Conservation (phyloP, 768 basidiomycete species). For the Termitomyces sp. region DNA sequence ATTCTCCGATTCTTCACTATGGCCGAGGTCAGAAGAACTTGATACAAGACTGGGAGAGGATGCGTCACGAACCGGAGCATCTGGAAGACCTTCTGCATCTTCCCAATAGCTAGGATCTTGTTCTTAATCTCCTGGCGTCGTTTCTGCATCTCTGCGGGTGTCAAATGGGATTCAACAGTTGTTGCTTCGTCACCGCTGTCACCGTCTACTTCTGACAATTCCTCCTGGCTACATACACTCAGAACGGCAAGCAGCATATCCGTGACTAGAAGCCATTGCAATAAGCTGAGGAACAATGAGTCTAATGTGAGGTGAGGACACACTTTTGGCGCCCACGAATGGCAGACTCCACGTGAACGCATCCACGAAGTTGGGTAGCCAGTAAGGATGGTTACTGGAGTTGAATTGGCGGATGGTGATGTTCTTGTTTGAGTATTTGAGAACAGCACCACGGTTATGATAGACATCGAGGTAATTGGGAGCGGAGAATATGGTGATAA, state of each 20-base stretch:
- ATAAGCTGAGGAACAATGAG: neutral
- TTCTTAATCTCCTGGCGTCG: slow-evolving; percentile 82
- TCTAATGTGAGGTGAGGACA: slow-evolving; percentile 18
- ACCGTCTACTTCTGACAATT: slow-evolving; percentile 61
- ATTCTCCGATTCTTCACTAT: slow-evolving; percentile 76
- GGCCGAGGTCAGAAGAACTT: neutral
- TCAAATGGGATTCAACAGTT: slow-evolving; percentile 21
- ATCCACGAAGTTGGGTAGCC: slow-evolving; percentile 97
- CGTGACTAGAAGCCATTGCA: slow-evolving; percentile 55
- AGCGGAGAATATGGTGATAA: slow-evolving; percentile 97
- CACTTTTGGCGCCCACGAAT: slow-evolving; percentile 96
- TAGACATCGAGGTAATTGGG: slow-evolving; percentile 97
- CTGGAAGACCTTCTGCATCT: slow-evolving; percentile 88
- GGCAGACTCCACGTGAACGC: slow-evolving; percentile 98
- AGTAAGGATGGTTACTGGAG: slow-evolving; percentile 81
- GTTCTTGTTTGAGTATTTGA: slow-evolving; percentile 96
- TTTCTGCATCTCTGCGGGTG: slow-evolving; percentile 41
- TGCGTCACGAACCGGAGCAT: slow-evolving; percentile 67
- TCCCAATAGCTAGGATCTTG: slow-evolving; percentile 90
- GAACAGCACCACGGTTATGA: slow-evolving; percentile 93
- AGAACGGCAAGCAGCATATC: slow-evolving; percentile 97
- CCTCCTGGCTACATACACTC: slow-evolving; percentile 91
- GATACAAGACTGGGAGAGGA: neutral
- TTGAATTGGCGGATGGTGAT: slow-evolving; percentile 93
- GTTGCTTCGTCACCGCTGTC: slow-evolving; percentile 33